These are phyloP conservation scores for Mycena vulgaris DNA, from an alignment of 768 basidiomycete genomes.

Conservation along the genomic window DNA sequence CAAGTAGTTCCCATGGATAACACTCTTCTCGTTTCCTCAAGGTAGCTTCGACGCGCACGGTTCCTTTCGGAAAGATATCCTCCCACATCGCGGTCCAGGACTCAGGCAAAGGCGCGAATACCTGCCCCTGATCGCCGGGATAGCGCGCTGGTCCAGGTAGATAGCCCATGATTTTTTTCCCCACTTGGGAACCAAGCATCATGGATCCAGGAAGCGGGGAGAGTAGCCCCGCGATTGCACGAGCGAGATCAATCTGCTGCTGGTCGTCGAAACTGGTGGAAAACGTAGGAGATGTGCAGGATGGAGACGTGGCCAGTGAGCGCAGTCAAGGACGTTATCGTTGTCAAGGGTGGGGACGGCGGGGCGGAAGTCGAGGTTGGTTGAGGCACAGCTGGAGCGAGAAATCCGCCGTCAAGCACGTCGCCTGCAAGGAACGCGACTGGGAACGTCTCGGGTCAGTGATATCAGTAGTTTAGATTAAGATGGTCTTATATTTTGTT, in stretches of 20 bases:
- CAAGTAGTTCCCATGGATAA: no score
- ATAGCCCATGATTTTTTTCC: neutral
- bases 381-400: neutral
- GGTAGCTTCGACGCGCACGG: neutral
- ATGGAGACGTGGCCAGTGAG: conserved; percentile 59
- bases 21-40: neutral
- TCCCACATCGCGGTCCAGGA: conserved; percentile 5
- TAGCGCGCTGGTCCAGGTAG: neutral
- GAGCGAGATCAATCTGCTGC: conserved; percentile 47
- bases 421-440: no score
- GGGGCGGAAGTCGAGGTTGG: neutral
- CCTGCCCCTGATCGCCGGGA: neutral
- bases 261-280: conserved; percentile 55
- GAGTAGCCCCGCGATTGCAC: conserved; percentile 45
- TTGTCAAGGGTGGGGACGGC: neutral
- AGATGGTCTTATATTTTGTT: no score
- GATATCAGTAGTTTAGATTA: no score
- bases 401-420: conserved; percentile 43
- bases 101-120: neutral
- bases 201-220: no score
- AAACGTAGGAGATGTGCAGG: conserved; percentile 56
- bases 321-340: conserved; percentile 8
- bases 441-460: no score
- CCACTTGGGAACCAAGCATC: conserved; percentile 14
- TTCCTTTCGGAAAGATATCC: conserved; percentile 1